Conservation (phyloP, 1,139 yeast genomes). For the Yamadazyma triangularis region DNA sequence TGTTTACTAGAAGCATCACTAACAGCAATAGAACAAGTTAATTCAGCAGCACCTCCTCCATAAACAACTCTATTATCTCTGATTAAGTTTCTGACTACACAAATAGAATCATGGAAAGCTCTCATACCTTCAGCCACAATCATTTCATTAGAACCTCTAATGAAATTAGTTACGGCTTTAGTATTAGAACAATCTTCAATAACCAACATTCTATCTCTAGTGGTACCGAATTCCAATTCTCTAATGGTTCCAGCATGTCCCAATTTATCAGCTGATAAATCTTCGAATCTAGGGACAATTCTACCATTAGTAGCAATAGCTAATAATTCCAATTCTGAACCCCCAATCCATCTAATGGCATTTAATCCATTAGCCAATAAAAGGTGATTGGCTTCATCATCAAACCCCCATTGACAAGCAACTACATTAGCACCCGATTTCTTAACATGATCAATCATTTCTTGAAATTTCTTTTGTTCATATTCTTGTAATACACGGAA, state of each 20-base stretch:
- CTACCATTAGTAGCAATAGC: conserved; percentile 98
- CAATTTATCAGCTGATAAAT: conserved; percentile 72
- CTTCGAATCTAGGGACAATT: conserved; percentile 96
- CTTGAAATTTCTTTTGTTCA: conserved; percentile 85
- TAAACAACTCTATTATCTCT: conserved; percentile 91
- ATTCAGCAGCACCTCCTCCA: conserved; percentile 99
- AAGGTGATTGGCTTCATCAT: conserved; percentile 96
- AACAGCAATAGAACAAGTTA: conserved; percentile 88
- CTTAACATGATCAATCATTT: conserved; percentile 86
- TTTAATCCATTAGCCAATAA: conserved; percentile 83
- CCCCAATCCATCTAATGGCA: conserved; percentile 99
- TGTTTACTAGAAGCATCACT: conserved; percentile 89
- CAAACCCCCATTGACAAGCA: conserved; percentile 99
- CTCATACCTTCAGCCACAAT: conserved; percentile 95
- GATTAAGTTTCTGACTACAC: conserved; percentile 94
- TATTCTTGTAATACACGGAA: conserved; percentile 85
- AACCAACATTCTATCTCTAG: conserved; percentile 92
- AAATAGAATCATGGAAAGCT: conserved; percentile 93
- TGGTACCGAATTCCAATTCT: conserved; percentile 93
- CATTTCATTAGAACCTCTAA: conserved; percentile 97
- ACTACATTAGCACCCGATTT: conserved; percentile 92
- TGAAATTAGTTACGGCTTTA: conserved; percentile 87
- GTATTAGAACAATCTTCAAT: conserved; percentile 88
- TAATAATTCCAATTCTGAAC: conserved; percentile 90
- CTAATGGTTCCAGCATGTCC: conserved; percentile 84